phyloP scores from a whole-genome alignment of 2,329 filamentous ascomycete genomes.

The Alternaria gaisen region DNA sequence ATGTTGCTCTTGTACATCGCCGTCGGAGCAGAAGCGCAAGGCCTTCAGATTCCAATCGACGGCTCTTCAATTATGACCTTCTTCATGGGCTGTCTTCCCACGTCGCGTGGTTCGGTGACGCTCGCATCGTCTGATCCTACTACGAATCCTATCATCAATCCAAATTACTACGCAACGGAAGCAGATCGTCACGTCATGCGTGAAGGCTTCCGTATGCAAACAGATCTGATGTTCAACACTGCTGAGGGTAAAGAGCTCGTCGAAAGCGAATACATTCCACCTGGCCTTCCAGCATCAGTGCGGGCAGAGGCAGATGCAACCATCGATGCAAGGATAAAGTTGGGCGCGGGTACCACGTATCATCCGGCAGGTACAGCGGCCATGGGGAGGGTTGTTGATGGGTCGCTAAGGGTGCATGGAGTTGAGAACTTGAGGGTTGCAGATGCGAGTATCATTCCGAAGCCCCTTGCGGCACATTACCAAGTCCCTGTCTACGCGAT shows the following conservation, averaged over 20 bases:
- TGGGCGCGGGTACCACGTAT: constrained; percentile 58
- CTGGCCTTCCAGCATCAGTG: too few species aligned
- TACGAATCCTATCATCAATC: constrained; percentile 60
- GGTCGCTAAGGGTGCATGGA: constrained; percentile 60
- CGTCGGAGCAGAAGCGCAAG: constrained; percentile 17
- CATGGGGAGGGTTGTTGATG: constrained; percentile 63
- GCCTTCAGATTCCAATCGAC: constrained; percentile 28
- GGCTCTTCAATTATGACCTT: constrained; percentile 32
- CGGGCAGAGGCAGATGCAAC: constrained; percentile 55
- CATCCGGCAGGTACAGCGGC: constrained; percentile 67
- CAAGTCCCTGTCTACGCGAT: constrained; percentile 31
- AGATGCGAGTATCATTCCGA: constrained; percentile 40
- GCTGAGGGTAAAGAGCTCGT: constrained; percentile 55
- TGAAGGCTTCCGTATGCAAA: constrained; percentile 59
- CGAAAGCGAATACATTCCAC: neutral
- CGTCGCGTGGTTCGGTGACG: constrained; percentile 58
- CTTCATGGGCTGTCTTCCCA: constrained; percentile 33
- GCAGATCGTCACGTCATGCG: constrained; percentile 53
- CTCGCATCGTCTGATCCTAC: constrained; percentile 56
- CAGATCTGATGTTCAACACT: constrained; percentile 54
- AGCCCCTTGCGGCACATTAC: constrained; percentile 34
- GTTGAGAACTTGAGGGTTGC: constrained; percentile 60
- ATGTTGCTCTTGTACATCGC: neutral
- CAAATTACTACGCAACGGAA: constrained; percentile 63
- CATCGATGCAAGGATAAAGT: constrained; percentile 58